phyloP scores from a whole-genome alignment of 2,329 filamentous ascomycete species.

The Sporothrix euskadiensis region DNA sequence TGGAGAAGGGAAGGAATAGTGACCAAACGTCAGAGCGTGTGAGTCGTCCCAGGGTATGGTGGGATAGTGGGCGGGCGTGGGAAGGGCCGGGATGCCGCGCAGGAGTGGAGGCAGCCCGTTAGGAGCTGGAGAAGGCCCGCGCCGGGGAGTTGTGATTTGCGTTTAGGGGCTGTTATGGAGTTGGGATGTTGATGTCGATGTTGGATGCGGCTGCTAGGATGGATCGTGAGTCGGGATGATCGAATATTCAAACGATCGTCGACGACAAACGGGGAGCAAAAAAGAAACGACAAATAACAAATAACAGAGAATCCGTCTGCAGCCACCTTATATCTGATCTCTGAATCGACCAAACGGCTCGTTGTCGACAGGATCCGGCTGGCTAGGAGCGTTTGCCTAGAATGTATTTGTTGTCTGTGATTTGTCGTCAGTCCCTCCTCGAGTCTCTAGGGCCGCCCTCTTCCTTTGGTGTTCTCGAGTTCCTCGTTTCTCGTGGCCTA shows the following conservation, averaged over 20 bases:
- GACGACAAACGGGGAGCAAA: background rate
- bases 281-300: background rate
- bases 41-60: constrained; percentile 3
- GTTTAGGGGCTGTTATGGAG: background rate
- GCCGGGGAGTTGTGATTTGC: background rate
- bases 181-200: background rate
- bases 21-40: background rate
- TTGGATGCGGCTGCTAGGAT: background rate
- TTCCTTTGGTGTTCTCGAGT: background rate
- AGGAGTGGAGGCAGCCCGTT: constrained; percentile 18
- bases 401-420: background rate
- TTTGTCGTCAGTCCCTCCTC: constrained; percentile 2
- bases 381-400: constrained; percentile 7
- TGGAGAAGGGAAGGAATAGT: background rate
- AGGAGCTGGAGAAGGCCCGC: background rate
- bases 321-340: constrained; percentile 11
- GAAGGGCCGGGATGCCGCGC: constrained; percentile 21
- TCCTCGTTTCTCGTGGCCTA: background rate
- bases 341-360: constrained; percentile 12
- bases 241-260: constrained; percentile 4
- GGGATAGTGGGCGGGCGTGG: background rate
- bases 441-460: background rate
- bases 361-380: constrained; percentile 11
- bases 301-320: background rate
- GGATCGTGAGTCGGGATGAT: constrained; percentile 2